Base-by-base conservation (phyloP, 441 rosid genomes). In the Pelargonium australe region DNA sequence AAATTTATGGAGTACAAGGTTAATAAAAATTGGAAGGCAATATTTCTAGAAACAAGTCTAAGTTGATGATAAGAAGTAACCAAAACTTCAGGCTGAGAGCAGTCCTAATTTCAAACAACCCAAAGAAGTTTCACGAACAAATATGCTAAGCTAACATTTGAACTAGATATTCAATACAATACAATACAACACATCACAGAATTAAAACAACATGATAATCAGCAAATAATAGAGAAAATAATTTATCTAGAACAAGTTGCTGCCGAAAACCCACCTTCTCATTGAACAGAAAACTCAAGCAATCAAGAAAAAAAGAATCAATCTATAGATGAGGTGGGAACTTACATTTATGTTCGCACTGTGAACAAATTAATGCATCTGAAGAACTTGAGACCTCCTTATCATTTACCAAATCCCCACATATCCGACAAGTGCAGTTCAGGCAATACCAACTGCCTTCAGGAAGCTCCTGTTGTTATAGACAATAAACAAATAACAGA, bases 391-490 rank as follows among this genome's bases (percentile, higher is more conserved):
- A 75, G 73, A 72, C 81, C 64, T 75, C 85, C 71, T 79, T 78
- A 76, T 84, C 87, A 77, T 70, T 75, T 76, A 87, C 96, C 79
- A 91, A 84, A 80, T 83, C 80, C 69, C 85, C 85, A 75, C 99
- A 94, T 69, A 81, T 77, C 88, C 83, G 73, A 83, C 99, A 94
- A 57, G 87, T 89, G 85, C 99, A 94, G 75, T 85, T 89, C 68
- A 89, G 72, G 80, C 99, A 94, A 82, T 88, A 91, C 99, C 97
- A 94, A 79, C 81, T 83, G 75, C 92, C 96, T 71, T 92, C 90
- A 68, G 97, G 97, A 71, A 94, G 86, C 73, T 85, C 97, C 99
- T 94, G 85, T 61, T 70, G 68, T 64, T 11, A 68, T 51, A 55
- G 16, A 14, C 61, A 55, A 14, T 14, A 55, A 8, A 55, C n/a